These are phyloP conservation scores for Durusdinium trenchii DNA, from an alignment of 73 alveolate species.

Conservation along the genomic window DNA sequence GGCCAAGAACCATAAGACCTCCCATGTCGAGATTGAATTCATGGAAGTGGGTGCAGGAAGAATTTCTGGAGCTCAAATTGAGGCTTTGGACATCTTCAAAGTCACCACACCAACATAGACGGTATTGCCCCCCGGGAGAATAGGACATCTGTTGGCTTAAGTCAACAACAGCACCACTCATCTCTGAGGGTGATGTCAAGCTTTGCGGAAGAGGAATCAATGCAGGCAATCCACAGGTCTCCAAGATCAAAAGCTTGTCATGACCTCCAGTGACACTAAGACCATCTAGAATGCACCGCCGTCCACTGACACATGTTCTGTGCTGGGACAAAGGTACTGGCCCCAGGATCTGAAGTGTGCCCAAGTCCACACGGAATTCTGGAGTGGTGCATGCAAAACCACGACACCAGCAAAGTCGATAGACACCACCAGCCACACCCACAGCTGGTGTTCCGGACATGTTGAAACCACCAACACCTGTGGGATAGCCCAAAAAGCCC, in stretches of 20 bases:
- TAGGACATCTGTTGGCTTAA: not conserved
- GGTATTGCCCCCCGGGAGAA: constrained; percentile 46
- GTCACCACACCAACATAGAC: constrained; percentile 37
- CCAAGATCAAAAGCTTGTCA: not conserved
- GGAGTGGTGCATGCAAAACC: not conserved
- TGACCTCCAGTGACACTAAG: not conserved
- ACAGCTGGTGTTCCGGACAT: not conserved
- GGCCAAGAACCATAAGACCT: constrained; percentile 1
- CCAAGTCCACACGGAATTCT: constrained; percentile 2
- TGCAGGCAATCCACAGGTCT: not conserved
- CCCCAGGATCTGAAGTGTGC: not conserved
- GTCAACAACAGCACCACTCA: not conserved
- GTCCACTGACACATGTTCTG: not conserved
- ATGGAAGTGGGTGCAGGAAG: not conserved
- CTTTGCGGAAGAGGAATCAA: not conserved
- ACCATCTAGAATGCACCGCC: not conserved
- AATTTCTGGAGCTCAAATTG: not conserved
- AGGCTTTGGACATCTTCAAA: no score
- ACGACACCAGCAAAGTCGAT: constrained; percentile 29
- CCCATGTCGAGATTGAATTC: constrained; percentile 49
- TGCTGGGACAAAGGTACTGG: constrained; percentile 15
- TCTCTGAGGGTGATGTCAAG: not conserved
- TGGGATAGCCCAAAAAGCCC: not conserved
- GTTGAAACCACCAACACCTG: not conserved
- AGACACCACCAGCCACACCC: not conserved